Base-by-base conservation (phyloP, 2,329 filamentous ascomycete genomes). In the Paecilomyces sp. region DNA sequence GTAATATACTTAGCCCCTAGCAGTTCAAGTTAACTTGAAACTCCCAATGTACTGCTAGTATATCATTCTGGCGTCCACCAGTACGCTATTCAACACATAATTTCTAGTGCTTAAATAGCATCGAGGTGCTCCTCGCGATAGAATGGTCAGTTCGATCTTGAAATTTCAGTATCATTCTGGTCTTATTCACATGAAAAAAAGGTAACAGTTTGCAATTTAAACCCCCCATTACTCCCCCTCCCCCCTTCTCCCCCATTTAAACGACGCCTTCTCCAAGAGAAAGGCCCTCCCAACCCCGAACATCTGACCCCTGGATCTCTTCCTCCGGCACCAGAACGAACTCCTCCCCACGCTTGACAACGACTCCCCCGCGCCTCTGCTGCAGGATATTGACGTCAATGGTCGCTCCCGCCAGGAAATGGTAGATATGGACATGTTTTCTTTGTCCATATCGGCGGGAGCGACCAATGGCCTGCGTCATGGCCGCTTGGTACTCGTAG, bases 381-480 rank as follows among this genome's bases (percentile, higher is more conserved):
- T 81, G 71, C 59, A 77, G 72, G 57, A 80, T 71, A 57, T 77
- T 75, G 15, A 80, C 72, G 50, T 82, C 80, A 13, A 79, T 75
- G 0, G 80, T 81, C 53, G 70, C 70, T 56, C 72, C 68, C 1
- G 72, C 70, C 52, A 80, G 60, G 36, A 82, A 67, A 56, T 81
- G 80, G 66, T 87, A 87, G 15, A 87, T 79, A 57, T 84, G 76
- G 1, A 89, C 85, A 1, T 70, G 68, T 64, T 81, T 83, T 41
- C 72, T 71, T 66, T 89, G 86, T 0, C 84, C 83, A 59, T 81
- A 85, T 1, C 87, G 78, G 5, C 80, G 77, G 8, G 80, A 79
- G 41, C 87, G 80, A 1, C 86, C 87, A 22, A 88, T 83, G 0
- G 85, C 85, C 62, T 89, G 87, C 0, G 77, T 81, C 81, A 87